Percentiles rank a stretch among this genome's conserved stretches.
phyloP scores from a whole-genome alignment of 768 basidiomycete genomes.

The Butyriboletus loyo region DNA sequence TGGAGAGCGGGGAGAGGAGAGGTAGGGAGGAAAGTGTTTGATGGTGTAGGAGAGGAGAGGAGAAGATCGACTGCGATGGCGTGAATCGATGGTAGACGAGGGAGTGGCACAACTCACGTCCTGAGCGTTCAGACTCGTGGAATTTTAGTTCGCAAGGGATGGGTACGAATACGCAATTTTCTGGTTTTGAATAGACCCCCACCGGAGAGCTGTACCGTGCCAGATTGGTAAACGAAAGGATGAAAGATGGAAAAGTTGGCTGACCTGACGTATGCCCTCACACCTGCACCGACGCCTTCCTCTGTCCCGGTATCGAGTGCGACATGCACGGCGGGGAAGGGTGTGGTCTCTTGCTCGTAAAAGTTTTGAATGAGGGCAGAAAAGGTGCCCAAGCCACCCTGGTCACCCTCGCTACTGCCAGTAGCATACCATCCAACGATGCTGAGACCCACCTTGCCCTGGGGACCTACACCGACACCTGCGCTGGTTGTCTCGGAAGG shows the following conservation, averaged over 20 bases:
- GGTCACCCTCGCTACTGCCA: slow-evolving; percentile 55
- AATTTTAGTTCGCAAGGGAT: slow-evolving; percentile 85
- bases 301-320: slow-evolving; percentile 84
- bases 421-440: slow-evolving; percentile 94
- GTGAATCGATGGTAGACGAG: slow-evolving; percentile 4
- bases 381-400: slow-evolving; percentile 71
- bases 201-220: slow-evolving; percentile 66
- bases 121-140: slow-evolving; percentile 79
- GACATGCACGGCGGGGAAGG: slow-evolving; percentile 87
- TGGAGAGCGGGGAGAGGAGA: slow-evolving; percentile 57
- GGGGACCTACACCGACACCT: slow-evolving; percentile 19
- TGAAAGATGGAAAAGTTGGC: slow-evolving; percentile 14
- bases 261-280: slow-evolving; percentile 86
- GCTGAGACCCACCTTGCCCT: slow-evolving; percentile 62
- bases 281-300: slow-evolving; percentile 60
- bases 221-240: slow-evolving; percentile 11
- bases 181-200: slow-evolving; percentile 84
- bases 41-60: slow-evolving; percentile 47
- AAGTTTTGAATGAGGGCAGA: slow-evolving; percentile 98
- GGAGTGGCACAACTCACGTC: slow-evolving; percentile 52
- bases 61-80: slow-evolving; percentile 70
- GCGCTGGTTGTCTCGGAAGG: slow-evolving; percentile 12
- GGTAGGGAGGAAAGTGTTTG: slow-evolving; percentile 35
- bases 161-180: slow-evolving; percentile 93
- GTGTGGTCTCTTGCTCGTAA: slow-evolving; percentile 88